Base-by-base conservation (phyloP, 192 early-diverging fungal genomes). In the Chytriomyces confervae region DNA sequence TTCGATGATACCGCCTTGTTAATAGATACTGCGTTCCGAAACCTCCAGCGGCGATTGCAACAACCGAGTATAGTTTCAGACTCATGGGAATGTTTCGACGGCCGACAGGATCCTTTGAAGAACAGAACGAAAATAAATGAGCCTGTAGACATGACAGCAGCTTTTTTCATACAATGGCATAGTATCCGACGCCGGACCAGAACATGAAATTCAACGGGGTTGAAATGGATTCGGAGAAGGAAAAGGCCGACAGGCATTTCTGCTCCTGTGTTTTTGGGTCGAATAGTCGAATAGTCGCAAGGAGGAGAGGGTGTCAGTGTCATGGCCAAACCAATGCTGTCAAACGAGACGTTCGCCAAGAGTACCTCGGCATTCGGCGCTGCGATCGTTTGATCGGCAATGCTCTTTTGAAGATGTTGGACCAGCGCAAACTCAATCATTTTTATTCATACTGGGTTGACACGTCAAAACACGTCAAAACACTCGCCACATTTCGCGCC, bases 111-210 rank as follows among this genome's bases (percentile, higher is more conserved):
- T 74, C 72, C 60, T 57, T 13, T 53, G 9, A 53, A 10, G 51
- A 18, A 18, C 8, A 18, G 8, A 18, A 10, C 9, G 9, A 53
- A 53, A 18, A 18, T 53, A n/a, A n/a, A n/a, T n/a, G n/a, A n/a
- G n/a, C n/a, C n/a, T n/a, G n/a, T n/a, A n/a, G n/a, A n/a, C n/a
- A n/a, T n/a, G n/a, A n/a, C n/a, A n/a, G n/a, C n/a, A n/a, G n/a
- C n/a, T n/a, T n/a, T 27, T n/a, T n/a, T 57, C 53, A 20, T 20
- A 57, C 53, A 13, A 74, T 46, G 44, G 61, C 61, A 27, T 43
- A 74, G 45, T 74, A 74, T 10, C 72, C 72, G 6, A 74, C 44
- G 61, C 29, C 72, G 16, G 60, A 44, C 72, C 72, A 74, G 57
- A 74, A 74, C 60, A 49, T 63, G 44, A 62, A 74, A 44, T 74